Evolutionary conservation across 257 asterid genomes (phyloP).

Genomic region (Gentiana macrophylla): DNA sequence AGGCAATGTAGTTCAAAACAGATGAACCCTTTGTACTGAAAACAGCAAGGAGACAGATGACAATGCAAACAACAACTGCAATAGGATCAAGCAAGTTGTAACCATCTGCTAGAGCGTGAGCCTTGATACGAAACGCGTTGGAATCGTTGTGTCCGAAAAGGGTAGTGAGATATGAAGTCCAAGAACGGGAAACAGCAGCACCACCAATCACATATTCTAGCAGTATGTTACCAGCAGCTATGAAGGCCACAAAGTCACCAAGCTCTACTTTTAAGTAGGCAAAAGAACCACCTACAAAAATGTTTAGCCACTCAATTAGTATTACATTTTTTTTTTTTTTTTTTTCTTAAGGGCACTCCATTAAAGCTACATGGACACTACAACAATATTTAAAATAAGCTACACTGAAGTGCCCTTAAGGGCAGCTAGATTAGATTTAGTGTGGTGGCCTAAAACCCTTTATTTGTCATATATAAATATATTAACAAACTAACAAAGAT

Average conservation of each 20-base stretch:
- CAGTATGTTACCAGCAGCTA: constrained; percentile 78
- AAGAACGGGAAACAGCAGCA: constrained; percentile 84
- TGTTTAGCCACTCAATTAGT: too few relatives aligned
- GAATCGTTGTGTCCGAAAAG: constrained; percentile 32
- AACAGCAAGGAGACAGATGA: constrained; percentile 30
- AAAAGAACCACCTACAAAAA: constrained; percentile 58
- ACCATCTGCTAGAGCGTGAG: constrained; percentile 21
- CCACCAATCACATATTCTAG: constrained; percentile 66
- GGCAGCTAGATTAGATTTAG: too few relatives aligned
- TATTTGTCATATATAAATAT: too few relatives aligned
- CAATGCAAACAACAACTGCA: constrained; percentile 37
- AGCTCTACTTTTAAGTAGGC: constrained; percentile 83
- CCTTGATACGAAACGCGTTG: constrained; percentile 35
- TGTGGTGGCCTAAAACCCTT: too few relatives aligned
- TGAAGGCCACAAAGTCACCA: constrained; percentile 77
- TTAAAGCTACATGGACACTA: too few relatives aligned
- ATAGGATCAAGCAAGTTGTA: constrained; percentile 72
- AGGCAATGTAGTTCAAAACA: constrained; percentile 47
- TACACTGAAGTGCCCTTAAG: too few relatives aligned
- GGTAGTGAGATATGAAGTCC: constrained; percentile 92
- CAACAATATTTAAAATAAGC: too few relatives aligned
- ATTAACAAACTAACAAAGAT: too few relatives aligned
- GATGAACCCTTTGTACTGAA: constrained; percentile 57
- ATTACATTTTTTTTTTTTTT: too few relatives aligned
- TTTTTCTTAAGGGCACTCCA: too few relatives aligned